A percentile compares a stretch with the other conserved stretches of the same genome.
These are phyloP conservation scores for Aethionema arabicum DNA, from an alignment of 345 rosid genomes.

Conservation along the genomic window DNA sequence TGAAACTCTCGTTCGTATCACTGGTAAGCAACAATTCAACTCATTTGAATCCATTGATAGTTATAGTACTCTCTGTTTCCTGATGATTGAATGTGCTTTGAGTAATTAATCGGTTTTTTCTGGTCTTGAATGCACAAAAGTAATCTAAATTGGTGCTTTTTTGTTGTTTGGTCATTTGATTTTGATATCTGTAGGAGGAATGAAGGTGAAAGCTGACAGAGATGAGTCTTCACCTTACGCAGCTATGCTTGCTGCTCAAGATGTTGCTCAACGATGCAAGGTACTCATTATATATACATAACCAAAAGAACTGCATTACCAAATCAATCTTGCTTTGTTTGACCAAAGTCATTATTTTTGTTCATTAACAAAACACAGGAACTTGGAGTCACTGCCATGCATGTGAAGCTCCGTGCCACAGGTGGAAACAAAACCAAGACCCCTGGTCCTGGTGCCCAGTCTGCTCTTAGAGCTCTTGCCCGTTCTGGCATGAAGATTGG, in stretches of 20 bases:
- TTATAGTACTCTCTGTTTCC: too few species aligned
- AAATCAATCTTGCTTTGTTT: not conserved
- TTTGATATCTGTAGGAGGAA: conserved; percentile 50
- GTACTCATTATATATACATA: conserved; percentile 24
- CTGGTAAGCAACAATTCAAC: conserved; percentile 46
- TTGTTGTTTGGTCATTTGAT: not conserved
- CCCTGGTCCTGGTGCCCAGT: conserved; percentile 89
- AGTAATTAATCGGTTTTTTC: not conserved
- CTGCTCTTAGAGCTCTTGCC: conserved; percentile 90
- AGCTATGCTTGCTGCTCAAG: conserved; percentile 94
- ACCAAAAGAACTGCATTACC: too few species aligned
- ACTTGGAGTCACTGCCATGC: conserved; percentile 77
- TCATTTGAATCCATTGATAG: not conserved
- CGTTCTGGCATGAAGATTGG: conserved; percentile 96
- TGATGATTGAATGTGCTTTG: not conserved
- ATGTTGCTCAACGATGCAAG: conserved; percentile 85
- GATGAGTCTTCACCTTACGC: conserved; percentile 95
- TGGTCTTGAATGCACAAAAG: not conserved
- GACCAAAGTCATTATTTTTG: not conserved
- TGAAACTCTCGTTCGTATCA: conserved; percentile 88
- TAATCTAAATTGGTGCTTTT: not conserved
- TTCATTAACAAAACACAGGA: conserved; percentile 42
- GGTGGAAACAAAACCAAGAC: conserved; percentile 90
- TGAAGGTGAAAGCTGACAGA: conserved; percentile 92
- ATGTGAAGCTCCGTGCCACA: conserved; percentile 83